Evolutionary conservation across 2,329 filamentous ascomycete species (phyloP).

Genomic region (Mariannaea sp.): DNA sequence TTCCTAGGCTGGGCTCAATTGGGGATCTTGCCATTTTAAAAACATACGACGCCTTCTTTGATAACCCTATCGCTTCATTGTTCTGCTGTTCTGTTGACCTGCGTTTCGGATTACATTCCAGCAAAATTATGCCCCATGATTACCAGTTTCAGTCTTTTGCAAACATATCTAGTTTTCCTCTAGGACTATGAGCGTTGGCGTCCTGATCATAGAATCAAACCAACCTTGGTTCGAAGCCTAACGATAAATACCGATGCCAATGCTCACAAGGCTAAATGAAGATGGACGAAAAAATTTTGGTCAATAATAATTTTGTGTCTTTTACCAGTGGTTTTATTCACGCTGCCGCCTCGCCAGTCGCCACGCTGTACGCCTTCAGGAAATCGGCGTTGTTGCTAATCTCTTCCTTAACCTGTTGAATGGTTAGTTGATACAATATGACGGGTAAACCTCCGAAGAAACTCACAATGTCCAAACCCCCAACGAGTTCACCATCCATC

Average conservation of each 20-base stretch:
- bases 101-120: background rate
- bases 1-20: too few relatives aligned
- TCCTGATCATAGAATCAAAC: background rate
- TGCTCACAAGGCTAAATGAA: slow-evolving; percentile 11
- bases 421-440: slow-evolving; percentile 27
- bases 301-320: slow-evolving; percentile 7
- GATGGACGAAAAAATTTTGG: background rate
- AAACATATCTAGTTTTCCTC: background rate
- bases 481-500: slow-evolving; percentile 87
- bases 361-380: slow-evolving; percentile 71
- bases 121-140: background rate
- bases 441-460: background rate
- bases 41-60: too few relatives aligned
- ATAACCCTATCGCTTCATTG: too few relatives aligned
- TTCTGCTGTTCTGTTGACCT: too few relatives aligned
- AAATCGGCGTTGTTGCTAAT: slow-evolving; percentile 83
- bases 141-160: background rate
- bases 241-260: slow-evolving; percentile 4
- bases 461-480: slow-evolving; percentile 93
- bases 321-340: slow-evolving; percentile 32
- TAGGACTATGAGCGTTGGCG: background rate
- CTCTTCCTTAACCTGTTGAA: slow-evolving; percentile 84
- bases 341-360: slow-evolving; percentile 47
- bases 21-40: too few relatives aligned
- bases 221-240: background rate